These are phyloP conservation scores for Cynanchum wilfordii DNA, from an alignment of 257 asterid genomes.

Conservation along the genomic window DNA sequence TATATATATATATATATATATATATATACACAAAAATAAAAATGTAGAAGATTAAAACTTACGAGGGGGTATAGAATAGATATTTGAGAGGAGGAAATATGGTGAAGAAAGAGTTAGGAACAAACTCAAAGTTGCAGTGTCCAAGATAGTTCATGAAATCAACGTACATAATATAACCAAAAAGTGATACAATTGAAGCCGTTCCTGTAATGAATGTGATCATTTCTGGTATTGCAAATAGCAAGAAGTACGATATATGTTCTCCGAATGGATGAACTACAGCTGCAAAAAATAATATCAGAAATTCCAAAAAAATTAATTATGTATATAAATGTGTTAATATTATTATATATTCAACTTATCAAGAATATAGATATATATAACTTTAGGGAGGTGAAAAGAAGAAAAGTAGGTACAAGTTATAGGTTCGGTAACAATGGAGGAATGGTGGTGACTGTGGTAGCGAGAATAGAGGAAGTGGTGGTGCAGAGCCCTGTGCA, in stretches of 20 bases:
- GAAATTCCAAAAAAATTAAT: neutral
- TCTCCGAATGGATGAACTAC: constrained; percentile 92
- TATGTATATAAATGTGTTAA: neutral
- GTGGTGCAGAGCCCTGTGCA: constrained; percentile 91
- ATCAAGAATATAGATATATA: too few relatives aligned
- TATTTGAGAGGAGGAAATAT: constrained; percentile 83
- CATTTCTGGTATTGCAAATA: constrained; percentile 53
- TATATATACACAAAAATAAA: too few relatives aligned
- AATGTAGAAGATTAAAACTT: constrained; percentile 21
- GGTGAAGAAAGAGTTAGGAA: constrained; percentile 60
- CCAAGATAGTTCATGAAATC: constrained; percentile 94
- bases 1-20: neutral
- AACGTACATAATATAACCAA: constrained; percentile 47
- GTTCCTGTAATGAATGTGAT: constrained; percentile 39
- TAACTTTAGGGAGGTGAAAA: too few relatives aligned
- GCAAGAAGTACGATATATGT: constrained; percentile 53
- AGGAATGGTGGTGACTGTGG: constrained; percentile 92
- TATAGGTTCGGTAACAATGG: constrained; percentile 86
- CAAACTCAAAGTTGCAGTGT: constrained; percentile 83
- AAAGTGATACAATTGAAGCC: constrained; percentile 38
- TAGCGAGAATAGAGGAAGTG: constrained; percentile 83
- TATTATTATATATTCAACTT: too few relatives aligned
- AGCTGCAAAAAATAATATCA: constrained; percentile 40
- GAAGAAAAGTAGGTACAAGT: constrained; percentile 39
- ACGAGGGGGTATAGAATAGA: constrained; percentile 83